Percentiles rank a stretch among this genome's conserved stretches.
phyloP scores from a whole-genome alignment of 352 stramenopile species.

The Phytophthora lateralis region DNA sequence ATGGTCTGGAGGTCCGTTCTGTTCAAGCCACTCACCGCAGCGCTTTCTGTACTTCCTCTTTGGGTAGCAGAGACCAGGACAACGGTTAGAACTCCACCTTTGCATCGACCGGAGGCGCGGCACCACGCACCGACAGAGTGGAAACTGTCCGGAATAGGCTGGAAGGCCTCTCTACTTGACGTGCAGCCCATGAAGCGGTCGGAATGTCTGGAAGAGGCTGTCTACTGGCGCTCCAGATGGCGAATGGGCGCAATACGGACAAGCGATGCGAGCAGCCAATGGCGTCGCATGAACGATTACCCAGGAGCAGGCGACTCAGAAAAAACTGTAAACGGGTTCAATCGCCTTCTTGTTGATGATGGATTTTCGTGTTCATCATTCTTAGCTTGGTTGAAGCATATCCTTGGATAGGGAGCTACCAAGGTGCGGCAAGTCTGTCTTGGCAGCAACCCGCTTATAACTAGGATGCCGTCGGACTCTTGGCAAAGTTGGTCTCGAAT shows the following conservation, averaged over 20 bases:
- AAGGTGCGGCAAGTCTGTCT: no score
- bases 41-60: constrained; percentile 56
- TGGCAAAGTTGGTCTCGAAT: neutral
- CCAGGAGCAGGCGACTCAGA: constrained; percentile 18
- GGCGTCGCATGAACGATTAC: constrained; percentile 14
- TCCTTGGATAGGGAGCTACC: no score
- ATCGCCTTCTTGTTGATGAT: neutral
- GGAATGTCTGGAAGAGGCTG: constrained; percentile 1
- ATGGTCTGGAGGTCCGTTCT: neutral
- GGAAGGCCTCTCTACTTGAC: constrained; percentile 33
- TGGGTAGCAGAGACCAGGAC: neutral
- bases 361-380: constrained; percentile 3
- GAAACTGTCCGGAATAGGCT: constrained; percentile 43
- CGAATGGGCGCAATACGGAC: constrained; percentile 23
- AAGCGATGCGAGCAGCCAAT: constrained; percentile 27
- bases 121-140: constrained; percentile 31
- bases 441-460: no score
- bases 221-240: constrained; percentile 22
- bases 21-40: constrained; percentile 29
- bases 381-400: no score
- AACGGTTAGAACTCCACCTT: neutral
- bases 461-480: neutral
- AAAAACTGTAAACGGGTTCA: constrained; percentile 16
- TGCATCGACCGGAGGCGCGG: neutral
- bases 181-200: constrained; percentile 32